Percentiles rank a stretch among this genome's conserved stretches.
Evolutionary conservation across 805 yeast species (phyloP).

Genomic region (Candida ulmi): DNA sequence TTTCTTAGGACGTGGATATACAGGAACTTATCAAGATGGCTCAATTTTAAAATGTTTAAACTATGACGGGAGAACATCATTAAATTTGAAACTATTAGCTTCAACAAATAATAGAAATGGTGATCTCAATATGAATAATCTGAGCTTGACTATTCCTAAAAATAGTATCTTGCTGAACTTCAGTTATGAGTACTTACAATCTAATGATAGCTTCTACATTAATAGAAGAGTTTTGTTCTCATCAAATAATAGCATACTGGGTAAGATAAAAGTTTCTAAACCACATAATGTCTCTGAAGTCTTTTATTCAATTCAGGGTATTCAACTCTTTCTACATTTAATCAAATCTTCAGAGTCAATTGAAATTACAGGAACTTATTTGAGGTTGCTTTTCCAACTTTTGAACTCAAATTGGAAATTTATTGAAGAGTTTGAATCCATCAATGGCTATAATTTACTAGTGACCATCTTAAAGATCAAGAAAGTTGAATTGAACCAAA

Average conservation of each 20-base stretch:
- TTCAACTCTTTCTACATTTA: constrained; percentile 38
- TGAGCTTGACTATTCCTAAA: constrained; percentile 13
- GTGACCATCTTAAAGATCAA: constrained; percentile 48
- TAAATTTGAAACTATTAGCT: constrained; percentile 31
- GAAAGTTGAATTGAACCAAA: constrained; percentile 19
- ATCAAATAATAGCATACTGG: constrained; percentile 2
- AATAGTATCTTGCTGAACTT: constrained; percentile 14
- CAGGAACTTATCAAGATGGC: constrained; percentile 36
- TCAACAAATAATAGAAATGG: constrained; percentile 19
- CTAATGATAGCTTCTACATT: background rate
- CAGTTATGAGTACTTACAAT: constrained; percentile 8
- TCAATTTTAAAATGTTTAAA: constrained; percentile 35
- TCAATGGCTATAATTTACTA: constrained; percentile 56
- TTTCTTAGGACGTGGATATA: constrained; percentile 45
- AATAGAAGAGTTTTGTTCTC: constrained; percentile 3
- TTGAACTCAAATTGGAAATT: constrained; percentile 45
- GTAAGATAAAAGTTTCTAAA: constrained; percentile 7
- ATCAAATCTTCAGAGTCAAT: constrained; percentile 39
- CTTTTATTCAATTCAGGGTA: constrained; percentile 42
- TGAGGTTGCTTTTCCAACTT: constrained; percentile 37
- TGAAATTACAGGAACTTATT: constrained; percentile 26
- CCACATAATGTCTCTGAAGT: constrained; percentile 10
- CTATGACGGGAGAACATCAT: constrained; percentile 29
- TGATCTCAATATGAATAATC: constrained; percentile 13
- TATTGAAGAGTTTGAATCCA: constrained; percentile 51